Conservation (phyloP, 2,329 filamentous ascomycete species). For the Arthrobotrys sphaeroides region DNA sequence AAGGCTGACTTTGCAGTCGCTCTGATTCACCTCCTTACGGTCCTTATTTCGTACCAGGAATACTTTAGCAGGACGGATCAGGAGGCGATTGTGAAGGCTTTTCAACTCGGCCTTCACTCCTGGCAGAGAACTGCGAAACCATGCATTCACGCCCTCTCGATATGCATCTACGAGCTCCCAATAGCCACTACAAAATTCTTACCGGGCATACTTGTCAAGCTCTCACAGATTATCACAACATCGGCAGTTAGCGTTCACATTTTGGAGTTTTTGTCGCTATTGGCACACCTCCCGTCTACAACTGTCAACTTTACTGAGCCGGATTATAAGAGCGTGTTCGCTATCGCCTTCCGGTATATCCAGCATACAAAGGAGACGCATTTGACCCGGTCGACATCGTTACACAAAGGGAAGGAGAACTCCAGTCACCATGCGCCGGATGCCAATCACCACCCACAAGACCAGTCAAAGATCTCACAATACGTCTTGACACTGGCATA, state of each 20-base stretch:
- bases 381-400: constrained; percentile 60
- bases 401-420: constrained; percentile 39
- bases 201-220: constrained; percentile 85
- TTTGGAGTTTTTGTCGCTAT: constrained; percentile 88
- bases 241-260: constrained; percentile 92
- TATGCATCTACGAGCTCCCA: constrained; percentile 94
- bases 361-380: constrained; percentile 70
- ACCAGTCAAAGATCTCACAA: constrained; percentile 74
- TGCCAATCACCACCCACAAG: constrained; percentile 32
- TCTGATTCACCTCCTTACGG: constrained; percentile 84
- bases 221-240: constrained; percentile 96
- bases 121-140: constrained; percentile 88
- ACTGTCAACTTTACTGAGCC: constrained; percentile 90
- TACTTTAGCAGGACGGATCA: constrained; percentile 85
- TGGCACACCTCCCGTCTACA: constrained; percentile 83
- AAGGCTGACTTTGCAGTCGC: constrained; percentile 90
- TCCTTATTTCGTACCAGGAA: constrained; percentile 88
- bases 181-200: constrained; percentile 85
- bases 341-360: constrained; percentile 91
- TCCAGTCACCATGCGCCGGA: constrained; percentile 19
- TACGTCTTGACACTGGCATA: constrained; percentile 95
- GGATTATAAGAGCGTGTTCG: constrained; percentile 92
- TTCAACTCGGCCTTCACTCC: constrained; percentile 82
- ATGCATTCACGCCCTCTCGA: constrained; percentile 92
- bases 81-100: constrained; percentile 86